Conservation (phyloP, 1,139 yeast species). For the Diutina sp. region DNA sequence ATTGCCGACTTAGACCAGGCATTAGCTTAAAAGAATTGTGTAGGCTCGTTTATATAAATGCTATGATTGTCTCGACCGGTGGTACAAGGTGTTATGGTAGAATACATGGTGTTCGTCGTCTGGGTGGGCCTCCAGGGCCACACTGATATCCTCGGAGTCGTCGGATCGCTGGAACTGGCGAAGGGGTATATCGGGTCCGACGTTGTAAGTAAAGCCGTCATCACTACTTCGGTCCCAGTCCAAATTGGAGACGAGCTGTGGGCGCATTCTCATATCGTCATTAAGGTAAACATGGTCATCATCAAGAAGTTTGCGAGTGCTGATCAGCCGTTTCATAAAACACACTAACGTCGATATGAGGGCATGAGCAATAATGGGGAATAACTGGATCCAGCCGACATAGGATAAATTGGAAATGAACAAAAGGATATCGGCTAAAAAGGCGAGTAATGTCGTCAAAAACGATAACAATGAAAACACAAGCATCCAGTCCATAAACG, state of each 20-base stretch:
- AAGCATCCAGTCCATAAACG: slow-evolving; percentile 21
- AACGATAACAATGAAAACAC: slow-evolving; percentile 34
- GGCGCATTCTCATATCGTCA: slow-evolving; percentile 19
- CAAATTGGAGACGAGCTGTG: neutral
- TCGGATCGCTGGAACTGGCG: neutral
- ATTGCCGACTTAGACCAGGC: slow-evolving; percentile 43
- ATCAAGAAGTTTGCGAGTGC: slow-evolving; percentile 24
- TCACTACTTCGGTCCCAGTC: slow-evolving; percentile 1
- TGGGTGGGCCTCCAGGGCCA: neutral
- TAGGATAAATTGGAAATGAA: slow-evolving; percentile 40
- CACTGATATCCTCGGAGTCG: neutral
- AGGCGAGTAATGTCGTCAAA: slow-evolving; percentile 33
- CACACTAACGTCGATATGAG: slow-evolving; percentile 25
- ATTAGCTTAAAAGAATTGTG: slow-evolving; percentile 3
- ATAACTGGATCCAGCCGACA: slow-evolving; percentile 38
- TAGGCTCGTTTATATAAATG: no score
- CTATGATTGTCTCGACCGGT: neutral
- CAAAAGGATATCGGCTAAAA: slow-evolving; percentile 39
- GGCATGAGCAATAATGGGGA: slow-evolving; percentile 25
- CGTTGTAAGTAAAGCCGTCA: neutral
- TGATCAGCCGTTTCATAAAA: slow-evolving; percentile 26
- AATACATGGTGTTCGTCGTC: neutral
- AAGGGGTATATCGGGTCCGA: neutral
- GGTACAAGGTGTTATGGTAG: neutral
- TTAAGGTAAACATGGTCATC: slow-evolving; percentile 17